A percentile compares a stretch with the other conserved stretches of the same genome.
Evolutionary conservation across 305 asterid species (phyloP).

Genomic region (Solanum chacoense): DNA sequence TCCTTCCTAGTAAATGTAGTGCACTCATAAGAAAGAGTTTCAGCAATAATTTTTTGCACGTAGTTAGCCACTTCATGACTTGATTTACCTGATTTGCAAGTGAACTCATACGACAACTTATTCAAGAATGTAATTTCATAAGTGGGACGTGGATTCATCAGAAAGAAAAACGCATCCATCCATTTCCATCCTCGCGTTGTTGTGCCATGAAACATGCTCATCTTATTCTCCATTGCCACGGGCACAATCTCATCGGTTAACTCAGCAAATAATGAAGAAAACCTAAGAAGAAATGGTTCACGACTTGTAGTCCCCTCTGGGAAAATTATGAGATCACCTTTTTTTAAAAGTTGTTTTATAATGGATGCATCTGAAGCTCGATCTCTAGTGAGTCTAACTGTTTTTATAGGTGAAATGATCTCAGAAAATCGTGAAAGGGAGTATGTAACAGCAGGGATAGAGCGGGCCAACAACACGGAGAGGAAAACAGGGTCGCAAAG

Average conservation of each 20-base stretch:
- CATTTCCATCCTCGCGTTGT: background rate
- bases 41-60: background rate
- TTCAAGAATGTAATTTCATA: background rate
- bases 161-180: background rate
- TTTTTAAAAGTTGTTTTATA: background rate
- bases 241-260: slow-evolving; percentile 2
- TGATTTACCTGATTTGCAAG: background rate
- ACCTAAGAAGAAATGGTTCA: slow-evolving; percentile 10
- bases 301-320: slow-evolving; percentile 18
- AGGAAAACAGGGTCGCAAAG: background rate
- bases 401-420: slow-evolving; percentile 1
- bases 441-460: background rate
- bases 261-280: slow-evolving; percentile 16
- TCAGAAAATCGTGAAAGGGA: slow-evolving; percentile 3
- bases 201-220: background rate
- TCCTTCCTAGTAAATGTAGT: background rate
- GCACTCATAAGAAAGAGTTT: background rate
- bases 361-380: slow-evolving; percentile 1
- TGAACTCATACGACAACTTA: background rate
- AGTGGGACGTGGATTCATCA: background rate
- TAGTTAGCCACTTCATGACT: background rate
- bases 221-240: background rate
- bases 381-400: background rate
- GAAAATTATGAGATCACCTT: background rate
- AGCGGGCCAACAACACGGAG: background rate